Conservation (phyloP, 345 rosid species). For the Eucalyptus erythrocorys region DNA sequence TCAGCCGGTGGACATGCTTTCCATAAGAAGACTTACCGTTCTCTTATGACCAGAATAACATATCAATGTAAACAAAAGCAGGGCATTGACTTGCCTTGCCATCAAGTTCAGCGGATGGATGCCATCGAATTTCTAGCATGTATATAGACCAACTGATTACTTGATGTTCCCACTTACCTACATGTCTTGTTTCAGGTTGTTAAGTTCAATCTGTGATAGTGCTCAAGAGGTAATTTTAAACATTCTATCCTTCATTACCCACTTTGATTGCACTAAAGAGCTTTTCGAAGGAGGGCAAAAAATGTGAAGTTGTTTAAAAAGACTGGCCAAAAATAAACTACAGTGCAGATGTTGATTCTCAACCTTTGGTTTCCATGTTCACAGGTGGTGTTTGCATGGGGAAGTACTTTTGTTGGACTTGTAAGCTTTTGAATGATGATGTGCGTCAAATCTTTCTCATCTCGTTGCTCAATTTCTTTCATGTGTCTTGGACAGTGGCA, state of each 20-base stretch:
- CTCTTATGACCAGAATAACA: slow-evolving; percentile 22
- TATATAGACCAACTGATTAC: neutral
- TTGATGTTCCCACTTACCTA: neutral
- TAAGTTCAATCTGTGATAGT: slow-evolving; percentile 67
- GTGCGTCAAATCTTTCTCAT: no score
- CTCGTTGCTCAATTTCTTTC: no score
- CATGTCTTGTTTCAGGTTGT: slow-evolving; percentile 28
- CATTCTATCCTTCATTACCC: neutral
- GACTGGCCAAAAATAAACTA: no score
- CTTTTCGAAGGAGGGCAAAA: no score
- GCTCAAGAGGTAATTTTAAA: slow-evolving; percentile 56
- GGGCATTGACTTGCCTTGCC: slow-evolving; percentile 68
- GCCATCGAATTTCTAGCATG: neutral
- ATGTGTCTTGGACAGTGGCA: no score
- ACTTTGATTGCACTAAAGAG: neutral
- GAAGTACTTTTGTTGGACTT: no score
- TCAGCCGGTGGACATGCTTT: neutral
- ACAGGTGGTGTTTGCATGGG: no score
- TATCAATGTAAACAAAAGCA: slow-evolving; percentile 37
- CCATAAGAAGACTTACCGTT: no score
- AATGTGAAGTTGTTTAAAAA: no score
- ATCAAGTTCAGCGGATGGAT: slow-evolving; percentile 38
- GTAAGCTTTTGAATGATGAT: no score
- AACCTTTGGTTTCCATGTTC: no score
- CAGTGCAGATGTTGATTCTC: no score